Evolutionary conservation across 2,329 filamentous ascomycete species (phyloP), one percentile per base, ranked within the genome.

Genomic region (Sclerotinia nivalis): DNA sequence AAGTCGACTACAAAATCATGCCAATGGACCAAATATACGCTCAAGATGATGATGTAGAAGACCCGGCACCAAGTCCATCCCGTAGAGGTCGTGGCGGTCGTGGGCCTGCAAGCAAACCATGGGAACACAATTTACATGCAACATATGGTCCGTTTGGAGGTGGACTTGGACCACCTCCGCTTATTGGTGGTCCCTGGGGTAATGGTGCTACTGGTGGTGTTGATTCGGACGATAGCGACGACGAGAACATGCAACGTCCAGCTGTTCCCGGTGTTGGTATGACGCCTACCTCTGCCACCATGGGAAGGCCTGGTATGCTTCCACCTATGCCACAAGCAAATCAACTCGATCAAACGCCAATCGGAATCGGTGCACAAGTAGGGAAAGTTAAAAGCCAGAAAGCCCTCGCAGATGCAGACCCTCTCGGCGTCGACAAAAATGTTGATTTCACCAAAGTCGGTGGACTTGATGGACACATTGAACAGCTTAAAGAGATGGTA

Each of bases 401-500:
- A 79, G 90, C 93, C 5, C 86, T 97, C 61, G 95, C 95, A 31
- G 96, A 99, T 82, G 93, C 94, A 4, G 96, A 98, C 78, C 96
- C 96, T 58, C 86, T 99, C 4, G 96, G 96, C 13, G 93, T 99
- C 47, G 94, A 98, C 78, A 84, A 95, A 77, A 95, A 89, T 76
- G 93, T 99, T 72, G 94, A 94, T 78, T 97, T 99, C 79, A 95
- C 92, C 79, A 93, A 94, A 74, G 94, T 99, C 69, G 96, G 96
- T 77, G 96, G 96, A 54, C 83, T 99, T 58, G 90, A 97, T 78
- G 91, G 93, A 49, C 95, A 98, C 78, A 97, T 99, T 78, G 93
- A 97, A 78, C 93, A 97, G 80, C 85, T 99, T 72, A 98, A 99
- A 81, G 96, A 99, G 82, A 99, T 99, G 96, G 95, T 99, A 25